These are phyloP conservation scores for Strigomonas oncopelti DNA, from an alignment of 208 protist species.

Conservation along the genomic window DNA sequence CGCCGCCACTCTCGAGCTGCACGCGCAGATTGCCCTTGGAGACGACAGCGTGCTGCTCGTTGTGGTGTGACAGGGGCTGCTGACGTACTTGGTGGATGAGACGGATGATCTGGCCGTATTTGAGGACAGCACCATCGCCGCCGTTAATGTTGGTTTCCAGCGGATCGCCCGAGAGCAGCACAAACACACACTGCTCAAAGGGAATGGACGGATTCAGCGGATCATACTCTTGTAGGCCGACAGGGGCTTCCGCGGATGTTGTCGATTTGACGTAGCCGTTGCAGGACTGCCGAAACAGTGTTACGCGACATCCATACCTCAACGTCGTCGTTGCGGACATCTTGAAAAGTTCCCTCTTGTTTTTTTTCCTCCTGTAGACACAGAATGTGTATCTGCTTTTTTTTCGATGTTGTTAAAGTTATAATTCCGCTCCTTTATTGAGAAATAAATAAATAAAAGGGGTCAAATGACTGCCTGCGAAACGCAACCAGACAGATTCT, in stretches of 20 bases:
- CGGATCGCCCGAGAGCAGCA: constrained; percentile 34
- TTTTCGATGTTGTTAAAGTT: too few relatives aligned
- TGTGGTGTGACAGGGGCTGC: constrained; percentile 36
- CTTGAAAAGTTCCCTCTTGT: not conserved
- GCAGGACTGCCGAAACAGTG: constrained; percentile 35
- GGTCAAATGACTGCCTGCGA: too few relatives aligned
- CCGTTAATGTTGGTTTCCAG: constrained; percentile 15
- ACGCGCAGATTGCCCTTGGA: constrained; percentile 53
- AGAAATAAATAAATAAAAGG: too few relatives aligned
- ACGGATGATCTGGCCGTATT: constrained; percentile 55
- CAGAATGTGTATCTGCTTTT: too few relatives aligned
- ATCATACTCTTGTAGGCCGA: constrained; percentile 34
- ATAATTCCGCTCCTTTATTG: too few relatives aligned
- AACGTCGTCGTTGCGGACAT: constrained; percentile 14
- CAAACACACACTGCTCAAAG: constrained; percentile 50
- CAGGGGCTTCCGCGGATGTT: constrained; percentile 33
- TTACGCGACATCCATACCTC: constrained; percentile 35
- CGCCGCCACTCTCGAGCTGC: constrained; percentile 28
- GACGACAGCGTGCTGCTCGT: constrained; percentile 36
- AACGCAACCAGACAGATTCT: too few relatives aligned
- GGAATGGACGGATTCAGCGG: constrained; percentile 18
- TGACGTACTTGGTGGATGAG: constrained; percentile 43
- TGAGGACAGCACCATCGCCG: constrained; percentile 31
- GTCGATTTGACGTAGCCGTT: constrained; percentile 47
- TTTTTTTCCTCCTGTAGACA: constrained; percentile 4